phyloP scores from a whole-genome alignment of 2,329 filamentous ascomycete species.

The Neopestalotiopsis sp. region DNA sequence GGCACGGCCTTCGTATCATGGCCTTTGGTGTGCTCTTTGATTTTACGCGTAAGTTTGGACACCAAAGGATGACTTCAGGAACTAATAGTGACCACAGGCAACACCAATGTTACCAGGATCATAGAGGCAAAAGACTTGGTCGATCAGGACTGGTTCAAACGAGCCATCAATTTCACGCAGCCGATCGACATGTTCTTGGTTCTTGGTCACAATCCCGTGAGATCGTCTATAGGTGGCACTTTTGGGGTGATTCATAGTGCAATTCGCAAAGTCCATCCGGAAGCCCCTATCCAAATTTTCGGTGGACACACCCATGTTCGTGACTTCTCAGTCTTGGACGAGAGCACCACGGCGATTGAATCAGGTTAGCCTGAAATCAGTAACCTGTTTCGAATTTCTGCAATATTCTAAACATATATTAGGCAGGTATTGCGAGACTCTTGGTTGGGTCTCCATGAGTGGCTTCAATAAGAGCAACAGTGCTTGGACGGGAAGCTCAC shows the following conservation, averaged over 20 bases:
- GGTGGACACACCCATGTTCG: conserved; percentile 67
- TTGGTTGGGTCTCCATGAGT: conserved; percentile 66
- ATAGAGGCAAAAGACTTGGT: conserved; percentile 53
- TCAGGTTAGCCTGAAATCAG: conserved; percentile 32
- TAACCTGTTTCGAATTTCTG: no score
- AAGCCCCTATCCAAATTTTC: conserved; percentile 65
- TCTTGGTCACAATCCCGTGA: conserved; percentile 64
- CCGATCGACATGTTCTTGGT: conserved; percentile 67
- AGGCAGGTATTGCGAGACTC: conserved; percentile 66
- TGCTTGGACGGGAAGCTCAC: conserved; percentile 36
- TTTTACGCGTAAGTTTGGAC: conserved; percentile 51
- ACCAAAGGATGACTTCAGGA: no score
- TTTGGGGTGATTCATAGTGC: conserved; percentile 52
- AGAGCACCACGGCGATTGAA: conserved; percentile 61
- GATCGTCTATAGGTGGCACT: conserved; percentile 46
- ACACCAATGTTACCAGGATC: conserved; percentile 62
- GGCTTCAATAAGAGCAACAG: conserved; percentile 54
- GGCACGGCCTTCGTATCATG: conserved; percentile 43
- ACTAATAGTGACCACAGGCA: conserved; percentile 41
- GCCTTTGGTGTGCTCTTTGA: conserved; percentile 45
- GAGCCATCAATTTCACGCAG: conserved; percentile 54
- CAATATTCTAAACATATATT: no score
- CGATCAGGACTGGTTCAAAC: conserved; percentile 61
- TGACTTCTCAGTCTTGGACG: conserved; percentile 68
- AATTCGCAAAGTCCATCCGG: conserved; percentile 58